Conservation (phyloP, 1,284 basidiomycete genomes). For the Trichosporon sp. region DNA sequence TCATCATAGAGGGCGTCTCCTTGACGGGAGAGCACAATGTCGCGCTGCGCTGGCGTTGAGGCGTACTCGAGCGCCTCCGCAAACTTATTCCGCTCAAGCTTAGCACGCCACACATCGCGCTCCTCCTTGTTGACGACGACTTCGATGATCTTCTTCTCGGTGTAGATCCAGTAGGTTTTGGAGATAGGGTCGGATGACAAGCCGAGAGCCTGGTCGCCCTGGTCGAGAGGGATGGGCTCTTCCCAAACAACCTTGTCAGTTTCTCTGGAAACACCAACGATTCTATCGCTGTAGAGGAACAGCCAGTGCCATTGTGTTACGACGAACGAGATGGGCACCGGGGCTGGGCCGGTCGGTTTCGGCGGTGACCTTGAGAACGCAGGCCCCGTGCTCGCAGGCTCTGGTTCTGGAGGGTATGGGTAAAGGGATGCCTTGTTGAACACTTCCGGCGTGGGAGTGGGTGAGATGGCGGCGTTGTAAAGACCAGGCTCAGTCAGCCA, state of each 20-base stretch:
- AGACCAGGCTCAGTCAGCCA: constrained; percentile 90
- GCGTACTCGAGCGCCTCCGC: constrained; percentile 73
- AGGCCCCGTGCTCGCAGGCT: constrained; percentile 13
- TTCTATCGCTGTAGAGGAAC: constrained; percentile 71
- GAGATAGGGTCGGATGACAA: constrained; percentile 76
- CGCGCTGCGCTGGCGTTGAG: constrained; percentile 76
- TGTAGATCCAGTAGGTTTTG: constrained; percentile 92
- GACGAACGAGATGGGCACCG: constrained; percentile 59
- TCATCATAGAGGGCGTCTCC: constrained; percentile 77
- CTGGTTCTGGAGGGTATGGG: constrained; percentile 58
- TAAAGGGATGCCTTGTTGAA: constrained; percentile 34
- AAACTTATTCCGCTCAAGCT: constrained; percentile 70
- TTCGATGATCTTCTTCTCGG: constrained; percentile 84
- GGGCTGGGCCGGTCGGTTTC: constrained; percentile 51
- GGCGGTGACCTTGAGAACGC: background rate
- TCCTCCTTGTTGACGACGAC: constrained; percentile 81
- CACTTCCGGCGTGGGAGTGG: constrained; percentile 31
- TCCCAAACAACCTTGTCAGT: constrained; percentile 80
- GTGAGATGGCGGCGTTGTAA: constrained; percentile 61
- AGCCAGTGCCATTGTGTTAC: constrained; percentile 92
- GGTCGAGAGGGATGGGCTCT: constrained; percentile 66
- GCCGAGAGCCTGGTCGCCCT: constrained; percentile 63
- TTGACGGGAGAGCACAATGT: constrained; percentile 76
- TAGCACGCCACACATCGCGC: constrained; percentile 90
- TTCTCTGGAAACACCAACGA: constrained; percentile 71